Percentiles rank a stretch among this genome's conserved stretches.
phyloP scores from a whole-genome alignment of 2,329 filamentous ascomycete genomes.

The Penicillium sp. region DNA sequence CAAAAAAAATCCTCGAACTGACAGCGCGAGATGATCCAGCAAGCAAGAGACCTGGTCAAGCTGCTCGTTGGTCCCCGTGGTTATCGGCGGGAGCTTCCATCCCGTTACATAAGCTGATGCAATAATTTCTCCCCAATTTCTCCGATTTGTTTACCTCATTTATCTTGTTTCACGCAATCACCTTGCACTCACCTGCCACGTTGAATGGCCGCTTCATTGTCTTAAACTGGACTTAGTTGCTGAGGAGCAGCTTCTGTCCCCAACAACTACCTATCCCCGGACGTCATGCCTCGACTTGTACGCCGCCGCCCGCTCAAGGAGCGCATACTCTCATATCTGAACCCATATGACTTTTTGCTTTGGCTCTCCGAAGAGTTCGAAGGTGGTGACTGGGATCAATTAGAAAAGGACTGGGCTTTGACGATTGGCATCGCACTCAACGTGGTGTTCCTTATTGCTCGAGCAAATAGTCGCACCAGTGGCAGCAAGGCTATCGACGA shows the following conservation, averaged over 20 bases:
- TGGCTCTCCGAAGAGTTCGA: constrained; percentile 93
- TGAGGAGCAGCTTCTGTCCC: constrained; percentile 18
- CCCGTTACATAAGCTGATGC: constrained; percentile 22
- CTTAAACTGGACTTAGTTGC: constrained; percentile 16
- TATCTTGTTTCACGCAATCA: background rate
- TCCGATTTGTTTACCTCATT: constrained; percentile 7
- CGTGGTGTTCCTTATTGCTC: constrained; percentile 72
- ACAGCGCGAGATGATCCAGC: constrained; percentile 1
- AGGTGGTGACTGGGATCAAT: constrained; percentile 82
- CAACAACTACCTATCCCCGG: background rate
- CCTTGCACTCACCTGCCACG: background rate
- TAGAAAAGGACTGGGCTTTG: constrained; percentile 66
- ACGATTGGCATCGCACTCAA: constrained; percentile 75
- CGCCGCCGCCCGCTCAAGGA: constrained; percentile 74
- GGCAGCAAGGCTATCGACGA: constrained; percentile 62
- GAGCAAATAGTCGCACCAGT: constrained; percentile 65
- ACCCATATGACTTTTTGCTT: constrained; percentile 83
- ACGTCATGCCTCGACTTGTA: constrained; percentile 73
- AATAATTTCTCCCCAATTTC: constrained; percentile 12
- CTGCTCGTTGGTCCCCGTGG: constrained; percentile 17
- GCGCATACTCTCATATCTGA: constrained; percentile 74
- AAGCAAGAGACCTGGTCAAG: constrained; percentile 5
- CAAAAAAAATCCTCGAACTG: background rate
- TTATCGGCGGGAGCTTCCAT: constrained; percentile 23
- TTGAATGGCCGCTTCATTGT: constrained; percentile 13